Conservation (phyloP, 129 eudicot genomes). For the Helianthus annuus region HanXRQr2.0-SUNRISE NC_035439.2:113724025-113724524, state of each 20-base stretch:
- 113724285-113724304: not conserved
- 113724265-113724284: not conserved
- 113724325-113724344: not conserved
- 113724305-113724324: conserved; percentile 10
- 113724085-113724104: conserved; percentile 41
- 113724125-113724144: conserved; percentile 18
- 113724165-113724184: conserved; percentile 34
- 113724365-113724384: conserved; percentile 42
- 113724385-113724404: conserved; percentile 43
- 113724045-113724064: conserved; percentile 42
- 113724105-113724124: conserved; percentile 42
- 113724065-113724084: conserved; percentile 41
- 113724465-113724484: conserved; percentile 62
- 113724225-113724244: conserved; percentile 21
- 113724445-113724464: conserved; percentile 48
- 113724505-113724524: conserved; percentile 50
- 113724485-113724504: conserved; percentile 53
- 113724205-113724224: conserved; percentile 38
- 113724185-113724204: conserved; percentile 50
- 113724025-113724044: not conserved
- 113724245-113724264: not conserved
- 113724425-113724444: conserved; percentile 67
- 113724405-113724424: conserved; percentile 43
- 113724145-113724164: conserved; percentile 7
- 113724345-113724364: conserved; percentile 12